A percentile compares a stretch with the other conserved stretches of the same genome.
These are phyloP conservation scores for Pyracantha coccinea DNA, from an alignment of 331 rosid species.

Conservation along the genomic window DNA sequence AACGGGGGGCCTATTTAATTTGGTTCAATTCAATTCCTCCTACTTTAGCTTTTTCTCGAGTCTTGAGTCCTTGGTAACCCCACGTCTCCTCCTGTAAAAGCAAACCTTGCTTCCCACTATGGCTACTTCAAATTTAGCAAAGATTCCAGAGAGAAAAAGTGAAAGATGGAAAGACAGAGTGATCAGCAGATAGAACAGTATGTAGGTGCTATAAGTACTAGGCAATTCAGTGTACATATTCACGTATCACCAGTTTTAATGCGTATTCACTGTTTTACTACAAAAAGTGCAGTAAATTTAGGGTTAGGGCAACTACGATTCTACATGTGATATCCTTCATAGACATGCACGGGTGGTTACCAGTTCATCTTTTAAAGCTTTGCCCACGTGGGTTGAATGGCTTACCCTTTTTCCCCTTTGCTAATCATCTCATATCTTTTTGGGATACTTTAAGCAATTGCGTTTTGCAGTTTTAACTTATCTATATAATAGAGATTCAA, in stretches of 20 bases:
- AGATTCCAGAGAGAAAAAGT: not conserved
- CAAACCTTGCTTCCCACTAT: slow-evolving; percentile 25
- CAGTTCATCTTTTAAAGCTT: not conserved
- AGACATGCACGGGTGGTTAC: not conserved
- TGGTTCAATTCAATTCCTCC: not conserved
- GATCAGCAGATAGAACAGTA: not conserved
- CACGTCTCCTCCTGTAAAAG: slow-evolving; percentile 23
- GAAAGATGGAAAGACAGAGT: not conserved
- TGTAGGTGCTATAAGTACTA: too few species aligned
- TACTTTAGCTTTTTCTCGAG: slow-evolving; percentile 16
- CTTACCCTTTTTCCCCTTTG: not conserved
- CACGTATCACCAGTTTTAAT: too few species aligned
- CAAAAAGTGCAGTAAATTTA: too few species aligned
- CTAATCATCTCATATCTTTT: not conserved
- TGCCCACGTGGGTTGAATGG: not conserved
- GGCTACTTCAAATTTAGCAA: not conserved
- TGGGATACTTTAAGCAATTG: not conserved
- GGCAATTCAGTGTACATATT: too few species aligned
- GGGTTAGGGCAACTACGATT: too few species aligned
- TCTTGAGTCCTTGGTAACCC: not conserved
- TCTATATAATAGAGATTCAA: too few species aligned
- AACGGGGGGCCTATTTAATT: slow-evolving; percentile 23
- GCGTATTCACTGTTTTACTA: too few species aligned
- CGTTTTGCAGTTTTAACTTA: too few species aligned
- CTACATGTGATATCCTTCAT: too few species aligned